A percentile compares a stretch with the other conserved stretches of the same genome.
Conservation (phyloP, 2,329 filamentous ascomycete genomes). For the Dothideomycetes sp. region DNA sequence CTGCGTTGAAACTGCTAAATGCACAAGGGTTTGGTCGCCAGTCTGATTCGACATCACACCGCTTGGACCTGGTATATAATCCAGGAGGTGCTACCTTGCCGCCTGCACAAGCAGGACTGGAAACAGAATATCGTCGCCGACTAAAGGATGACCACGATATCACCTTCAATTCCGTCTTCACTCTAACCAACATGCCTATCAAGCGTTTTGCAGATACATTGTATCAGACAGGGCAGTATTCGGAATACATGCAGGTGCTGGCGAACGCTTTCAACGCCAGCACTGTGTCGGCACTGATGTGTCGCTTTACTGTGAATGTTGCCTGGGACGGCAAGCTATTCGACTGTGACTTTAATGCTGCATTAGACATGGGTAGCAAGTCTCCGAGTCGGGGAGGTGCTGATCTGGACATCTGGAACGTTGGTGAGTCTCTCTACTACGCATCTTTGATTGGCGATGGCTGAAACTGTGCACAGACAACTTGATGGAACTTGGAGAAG, state of each 20-base stretch:
- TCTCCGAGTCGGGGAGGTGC: neutral
- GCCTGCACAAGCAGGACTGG: neutral
- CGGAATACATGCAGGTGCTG: neutral
- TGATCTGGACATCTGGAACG: neutral
- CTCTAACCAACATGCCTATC: slow-evolving; percentile 1
- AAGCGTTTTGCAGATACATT: neutral
- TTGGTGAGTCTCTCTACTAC: neutral
- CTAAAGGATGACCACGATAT: neutral
- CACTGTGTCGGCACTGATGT: slow-evolving; percentile 1
- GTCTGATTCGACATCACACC: neutral
- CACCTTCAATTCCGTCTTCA: neutral
- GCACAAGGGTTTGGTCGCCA: neutral
- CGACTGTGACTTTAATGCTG: neutral
- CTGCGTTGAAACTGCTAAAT: neutral
- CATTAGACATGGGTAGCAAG: neutral
- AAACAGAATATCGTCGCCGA: neutral
- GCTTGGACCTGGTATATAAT: neutral
- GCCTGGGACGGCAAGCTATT: neutral
- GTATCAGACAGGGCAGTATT: neutral
- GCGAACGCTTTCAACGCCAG: neutral
- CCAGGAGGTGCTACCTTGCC: neutral
- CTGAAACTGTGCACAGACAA: neutral
- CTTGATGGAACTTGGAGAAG: neutral
- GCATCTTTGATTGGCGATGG: neutral
- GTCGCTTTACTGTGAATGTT: neutral